These are phyloP conservation scores for Tremellales sp. DNA, from an alignment of 1,284 basidiomycete genomes.

Conservation along the genomic window DNA sequence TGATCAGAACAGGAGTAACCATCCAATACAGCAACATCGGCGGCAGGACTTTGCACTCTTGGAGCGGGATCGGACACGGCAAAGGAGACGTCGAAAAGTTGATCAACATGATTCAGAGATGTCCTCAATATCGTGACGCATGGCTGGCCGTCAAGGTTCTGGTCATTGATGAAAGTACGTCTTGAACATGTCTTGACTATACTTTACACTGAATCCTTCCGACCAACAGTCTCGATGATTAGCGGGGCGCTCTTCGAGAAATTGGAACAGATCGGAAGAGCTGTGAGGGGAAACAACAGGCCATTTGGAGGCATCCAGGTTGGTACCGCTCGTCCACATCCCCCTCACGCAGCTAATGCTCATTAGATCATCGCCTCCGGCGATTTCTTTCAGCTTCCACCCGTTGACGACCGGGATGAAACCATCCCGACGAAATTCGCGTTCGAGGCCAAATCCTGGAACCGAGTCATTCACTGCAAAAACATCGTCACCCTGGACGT, in stretches of 20 bases:
- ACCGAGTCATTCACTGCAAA: constrained; percentile 10
- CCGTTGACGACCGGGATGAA: constrained; percentile 70
- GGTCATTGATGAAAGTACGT: constrained; percentile 67
- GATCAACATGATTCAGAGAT: constrained; percentile 47
- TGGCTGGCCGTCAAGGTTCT: constrained; percentile 58
- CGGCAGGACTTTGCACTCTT: constrained; percentile 57
- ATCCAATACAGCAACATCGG: constrained; percentile 58
- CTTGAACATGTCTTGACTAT: neutral
- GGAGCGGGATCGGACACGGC: constrained; percentile 56
- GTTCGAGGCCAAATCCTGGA: constrained; percentile 34
- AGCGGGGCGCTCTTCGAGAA: constrained; percentile 72
- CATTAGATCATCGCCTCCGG: constrained; percentile 80
- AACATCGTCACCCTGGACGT: constrained; percentile 49
- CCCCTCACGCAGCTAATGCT: constrained; percentile 1
- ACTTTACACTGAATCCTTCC: neutral
- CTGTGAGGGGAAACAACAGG: constrained; percentile 57
- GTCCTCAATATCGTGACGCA: constrained; percentile 47
- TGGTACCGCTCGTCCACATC: constrained; percentile 14
- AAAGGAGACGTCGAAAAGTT: constrained; percentile 46
- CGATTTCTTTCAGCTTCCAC: constrained; percentile 94
- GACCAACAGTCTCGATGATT: constrained; percentile 58
- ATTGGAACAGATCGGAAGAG: constrained; percentile 64
- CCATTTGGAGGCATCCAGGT: constrained; percentile 92
- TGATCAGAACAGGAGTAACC: neutral
- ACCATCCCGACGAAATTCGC: constrained; percentile 49